Conservation (phyloP, 495 filamentous ascomycete species). For the Durotheca rogersii region DNA sequence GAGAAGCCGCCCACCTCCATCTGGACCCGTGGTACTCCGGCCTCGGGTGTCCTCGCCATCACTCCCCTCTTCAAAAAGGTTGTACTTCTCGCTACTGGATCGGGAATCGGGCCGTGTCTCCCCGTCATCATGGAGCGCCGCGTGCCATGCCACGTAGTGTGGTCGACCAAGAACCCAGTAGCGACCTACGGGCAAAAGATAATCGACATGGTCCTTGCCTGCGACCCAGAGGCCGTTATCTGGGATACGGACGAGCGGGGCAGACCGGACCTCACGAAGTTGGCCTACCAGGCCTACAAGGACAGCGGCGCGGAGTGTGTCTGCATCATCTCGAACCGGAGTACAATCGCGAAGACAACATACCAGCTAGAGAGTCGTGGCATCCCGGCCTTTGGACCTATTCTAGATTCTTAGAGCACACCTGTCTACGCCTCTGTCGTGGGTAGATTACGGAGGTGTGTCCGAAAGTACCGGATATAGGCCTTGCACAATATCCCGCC, state of each 20-base stretch:
- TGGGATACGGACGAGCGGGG: constrained; percentile 44
- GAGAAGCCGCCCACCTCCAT: constrained; percentile 51
- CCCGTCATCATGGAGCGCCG: constrained; percentile 39
- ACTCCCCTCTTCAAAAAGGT: constrained; percentile 61
- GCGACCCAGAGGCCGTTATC: constrained; percentile 45
- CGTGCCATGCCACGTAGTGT: constrained; percentile 42
- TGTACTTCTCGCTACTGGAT: constrained; percentile 68
- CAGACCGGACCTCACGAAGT: constrained; percentile 46
- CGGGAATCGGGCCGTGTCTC: constrained; percentile 65
- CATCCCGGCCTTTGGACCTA: constrained; percentile 70
- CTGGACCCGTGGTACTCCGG: constrained; percentile 54
- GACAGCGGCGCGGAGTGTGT: constrained; percentile 68
- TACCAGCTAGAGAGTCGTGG: constrained; percentile 67
- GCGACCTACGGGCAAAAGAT: constrained; percentile 48
- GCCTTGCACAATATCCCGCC: no score
- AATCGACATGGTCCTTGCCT: constrained; percentile 39
- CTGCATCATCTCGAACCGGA: constrained; percentile 69
- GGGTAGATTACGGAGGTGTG: no score
- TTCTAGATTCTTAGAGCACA: constrained; percentile 84
- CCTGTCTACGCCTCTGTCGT: no score
- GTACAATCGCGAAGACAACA: constrained; percentile 68
- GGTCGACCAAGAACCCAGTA: constrained; percentile 48
- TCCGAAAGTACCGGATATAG: no score
- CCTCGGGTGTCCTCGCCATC: constrained; percentile 63
- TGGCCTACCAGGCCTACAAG: constrained; percentile 56